These are phyloP conservation scores for Xylaria flabelliformis DNA, from an alignment of 495 filamentous ascomycete species.

Conservation along the genomic window DNA sequence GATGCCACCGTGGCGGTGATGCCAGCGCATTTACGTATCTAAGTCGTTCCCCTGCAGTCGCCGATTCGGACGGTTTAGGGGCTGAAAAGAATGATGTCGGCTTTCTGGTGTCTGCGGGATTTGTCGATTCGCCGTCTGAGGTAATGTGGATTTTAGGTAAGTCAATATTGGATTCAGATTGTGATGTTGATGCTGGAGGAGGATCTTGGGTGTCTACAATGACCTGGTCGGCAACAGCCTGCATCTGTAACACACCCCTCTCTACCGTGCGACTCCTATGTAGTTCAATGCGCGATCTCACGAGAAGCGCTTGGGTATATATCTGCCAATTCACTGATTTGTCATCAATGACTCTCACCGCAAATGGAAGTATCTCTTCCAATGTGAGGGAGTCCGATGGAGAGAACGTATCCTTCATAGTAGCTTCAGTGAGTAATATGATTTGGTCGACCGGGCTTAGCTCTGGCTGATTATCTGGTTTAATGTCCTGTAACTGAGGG, in stretches of 20 bases:
- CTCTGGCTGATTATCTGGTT: constrained; percentile 81
- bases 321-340: constrained; percentile 97
- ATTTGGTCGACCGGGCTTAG: constrained; percentile 83
- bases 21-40: constrained; percentile 81
- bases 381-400: constrained; percentile 84
- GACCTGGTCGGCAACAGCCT: constrained; percentile 95
- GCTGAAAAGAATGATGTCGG: constrained; percentile 83
- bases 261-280: constrained; percentile 86
- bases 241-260: constrained; percentile 87
- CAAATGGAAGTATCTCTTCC: constrained; percentile 92
- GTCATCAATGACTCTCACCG: constrained; percentile 83
- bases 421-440: constrained; percentile 82
- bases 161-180: constrained; percentile 27
- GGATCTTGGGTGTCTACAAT: constrained; percentile 78
- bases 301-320: constrained; percentile 89
- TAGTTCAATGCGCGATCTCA: constrained; percentile 87
- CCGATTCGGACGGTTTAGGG: constrained; percentile 76
- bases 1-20: constrained; percentile 87
- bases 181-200: constrained; percentile 32
- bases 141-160: constrained; percentile 53
- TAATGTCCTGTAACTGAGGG: constrained; percentile 62
- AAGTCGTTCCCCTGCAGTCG: constrained; percentile 75
- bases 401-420: constrained; percentile 82
- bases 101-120: constrained; percentile 35
- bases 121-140: constrained; percentile 26